Evolutionary conservation across 108 stramenopile genomes (phyloP).

Genomic region (Stephanodiscus minutulus): DNA sequence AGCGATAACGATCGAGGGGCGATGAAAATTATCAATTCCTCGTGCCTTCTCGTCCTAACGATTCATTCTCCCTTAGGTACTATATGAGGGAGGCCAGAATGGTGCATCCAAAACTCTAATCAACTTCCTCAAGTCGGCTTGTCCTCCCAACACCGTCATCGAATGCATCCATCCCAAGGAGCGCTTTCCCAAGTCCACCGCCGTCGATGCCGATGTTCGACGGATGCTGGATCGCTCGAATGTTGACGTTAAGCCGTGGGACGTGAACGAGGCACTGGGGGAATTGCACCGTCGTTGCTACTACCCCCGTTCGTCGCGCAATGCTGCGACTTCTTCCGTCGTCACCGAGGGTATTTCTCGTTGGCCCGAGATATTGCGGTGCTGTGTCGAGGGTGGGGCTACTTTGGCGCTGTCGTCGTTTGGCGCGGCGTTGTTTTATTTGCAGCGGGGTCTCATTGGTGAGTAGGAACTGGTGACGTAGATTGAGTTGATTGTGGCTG

Average conservation of each 20-base stretch:
- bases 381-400: slow-evolving; percentile 81
- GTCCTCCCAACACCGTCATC: slow-evolving; percentile 36
- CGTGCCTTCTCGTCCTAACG: neutral
- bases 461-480: neutral
- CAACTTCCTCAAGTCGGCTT: slow-evolving; percentile 50
- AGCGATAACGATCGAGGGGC: slow-evolving; percentile 8
- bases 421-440: slow-evolving; percentile 88
- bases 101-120: slow-evolving; percentile 59
- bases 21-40: neutral
- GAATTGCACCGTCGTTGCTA: slow-evolving; percentile 82
- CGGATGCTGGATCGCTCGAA: slow-evolving; percentile 54
- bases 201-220: slow-evolving; percentile 59
- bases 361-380: slow-evolving; percentile 86
- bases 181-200: slow-evolving; percentile 75
- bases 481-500: neutral
- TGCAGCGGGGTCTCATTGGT: slow-evolving; percentile 90
- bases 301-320: slow-evolving; percentile 73
- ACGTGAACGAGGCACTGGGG: slow-evolving; percentile 67
- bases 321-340: slow-evolving; percentile 20
- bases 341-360: slow-evolving; percentile 42
- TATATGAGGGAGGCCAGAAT: slow-evolving; percentile 52
- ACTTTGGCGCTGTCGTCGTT: slow-evolving; percentile 79
- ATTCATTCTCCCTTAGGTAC: slow-evolving; percentile 29
- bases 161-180: slow-evolving; percentile 56
- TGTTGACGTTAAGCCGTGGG: slow-evolving; percentile 76